Evolutionary conservation across 805 yeast species (phyloP).

Genomic region (Nakazawaea ishiwadae): DNA sequence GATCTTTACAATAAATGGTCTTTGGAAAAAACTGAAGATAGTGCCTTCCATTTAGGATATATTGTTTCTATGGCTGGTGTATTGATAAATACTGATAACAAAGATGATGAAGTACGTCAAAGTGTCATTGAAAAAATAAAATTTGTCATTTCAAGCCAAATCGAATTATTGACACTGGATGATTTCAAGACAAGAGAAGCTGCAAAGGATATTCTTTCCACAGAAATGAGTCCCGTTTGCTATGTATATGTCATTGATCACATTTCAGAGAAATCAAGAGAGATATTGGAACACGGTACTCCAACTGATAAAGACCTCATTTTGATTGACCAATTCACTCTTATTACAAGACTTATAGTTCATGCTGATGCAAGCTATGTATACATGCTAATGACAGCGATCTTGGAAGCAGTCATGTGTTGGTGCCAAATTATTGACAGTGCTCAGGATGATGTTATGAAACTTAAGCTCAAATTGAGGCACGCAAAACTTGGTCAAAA

Average conservation of each 20-base stretch:
- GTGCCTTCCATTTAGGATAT: slow-evolving; percentile 38
- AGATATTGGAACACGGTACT: slow-evolving; percentile 23
- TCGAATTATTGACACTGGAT: slow-evolving; percentile 20
- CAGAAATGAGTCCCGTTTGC: slow-evolving; percentile 58
- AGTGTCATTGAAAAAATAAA: slow-evolving; percentile 23
- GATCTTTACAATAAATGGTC: slow-evolving; percentile 9
- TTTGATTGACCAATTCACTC: slow-evolving; percentile 45
- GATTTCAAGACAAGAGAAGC: slow-evolving; percentile 50
- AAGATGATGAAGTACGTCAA: slow-evolving; percentile 21
- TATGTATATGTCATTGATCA: slow-evolving; percentile 44
- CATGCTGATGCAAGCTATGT: slow-evolving; percentile 19
- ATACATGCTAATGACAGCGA: not conserved
- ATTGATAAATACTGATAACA: slow-evolving; percentile 33
- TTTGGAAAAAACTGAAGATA: not conserved
- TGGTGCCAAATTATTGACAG: slow-evolving; percentile 26
- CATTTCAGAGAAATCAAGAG: slow-evolving; percentile 33
- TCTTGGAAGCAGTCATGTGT: slow-evolving; percentile 9
- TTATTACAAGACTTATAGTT: slow-evolving; percentile 37
- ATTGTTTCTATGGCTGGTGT: slow-evolving; percentile 69
- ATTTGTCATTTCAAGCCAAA: slow-evolving; percentile 19
- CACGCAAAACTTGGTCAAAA: slow-evolving; percentile 31
- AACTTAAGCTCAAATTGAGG: slow-evolving; percentile 31
- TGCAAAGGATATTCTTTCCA: slow-evolving; percentile 64
- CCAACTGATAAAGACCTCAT: slow-evolving; percentile 24
- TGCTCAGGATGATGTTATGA: slow-evolving; percentile 25